These are phyloP conservation scores for Ustilago loliicola DNA, from an alignment of 1,284 basidiomycete genomes.

Conservation along the genomic window DNA sequence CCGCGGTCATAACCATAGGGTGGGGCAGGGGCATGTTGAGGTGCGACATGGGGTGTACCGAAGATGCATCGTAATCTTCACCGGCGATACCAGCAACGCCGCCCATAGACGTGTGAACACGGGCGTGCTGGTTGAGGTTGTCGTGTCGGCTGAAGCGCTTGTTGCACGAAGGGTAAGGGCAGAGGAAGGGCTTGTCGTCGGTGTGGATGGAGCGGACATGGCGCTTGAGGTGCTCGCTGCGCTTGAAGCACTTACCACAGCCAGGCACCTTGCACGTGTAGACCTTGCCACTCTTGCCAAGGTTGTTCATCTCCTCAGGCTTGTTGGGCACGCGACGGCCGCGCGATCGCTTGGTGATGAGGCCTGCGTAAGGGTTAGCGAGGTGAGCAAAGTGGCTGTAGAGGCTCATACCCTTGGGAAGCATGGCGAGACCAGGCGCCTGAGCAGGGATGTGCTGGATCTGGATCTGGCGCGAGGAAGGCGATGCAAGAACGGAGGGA, in stretches of 20 bases:
- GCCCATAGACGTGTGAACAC: slow-evolving; percentile 58
- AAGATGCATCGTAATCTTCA: slow-evolving; percentile 36
- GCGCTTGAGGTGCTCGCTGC: slow-evolving; percentile 66
- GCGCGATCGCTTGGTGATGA: slow-evolving; percentile 66
- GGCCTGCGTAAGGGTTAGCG: slow-evolving; percentile 55
- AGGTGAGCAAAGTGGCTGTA: slow-evolving; percentile 48
- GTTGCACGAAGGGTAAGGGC: slow-evolving; percentile 60
- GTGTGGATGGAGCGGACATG: slow-evolving; percentile 68
- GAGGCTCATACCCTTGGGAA: slow-evolving; percentile 52
- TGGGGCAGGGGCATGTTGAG: slow-evolving; percentile 28
- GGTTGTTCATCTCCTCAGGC: slow-evolving; percentile 66
- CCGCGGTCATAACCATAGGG: slow-evolving; percentile 47
- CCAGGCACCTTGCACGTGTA: slow-evolving; percentile 67
- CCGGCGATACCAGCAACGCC: slow-evolving; percentile 16
- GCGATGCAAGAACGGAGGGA: slow-evolving; percentile 39
- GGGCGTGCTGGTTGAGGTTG: slow-evolving; percentile 67
- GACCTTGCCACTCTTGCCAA: slow-evolving; percentile 68
- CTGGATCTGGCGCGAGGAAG: slow-evolving; percentile 42
- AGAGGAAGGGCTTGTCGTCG: slow-evolving; percentile 67
- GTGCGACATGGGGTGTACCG: slow-evolving; percentile 44
- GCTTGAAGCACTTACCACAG: slow-evolving; percentile 67
- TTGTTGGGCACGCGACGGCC: slow-evolving; percentile 66
- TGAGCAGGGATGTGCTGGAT: slow-evolving; percentile 44
- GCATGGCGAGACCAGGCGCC: slow-evolving; percentile 34
- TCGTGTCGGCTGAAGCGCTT: slow-evolving; percentile 66